Evolutionary conservation across 192 early-diverging fungal genomes (phyloP), one percentile per base, ranked within the genome.

Genomic region (Mortierella claussenii): DNA sequence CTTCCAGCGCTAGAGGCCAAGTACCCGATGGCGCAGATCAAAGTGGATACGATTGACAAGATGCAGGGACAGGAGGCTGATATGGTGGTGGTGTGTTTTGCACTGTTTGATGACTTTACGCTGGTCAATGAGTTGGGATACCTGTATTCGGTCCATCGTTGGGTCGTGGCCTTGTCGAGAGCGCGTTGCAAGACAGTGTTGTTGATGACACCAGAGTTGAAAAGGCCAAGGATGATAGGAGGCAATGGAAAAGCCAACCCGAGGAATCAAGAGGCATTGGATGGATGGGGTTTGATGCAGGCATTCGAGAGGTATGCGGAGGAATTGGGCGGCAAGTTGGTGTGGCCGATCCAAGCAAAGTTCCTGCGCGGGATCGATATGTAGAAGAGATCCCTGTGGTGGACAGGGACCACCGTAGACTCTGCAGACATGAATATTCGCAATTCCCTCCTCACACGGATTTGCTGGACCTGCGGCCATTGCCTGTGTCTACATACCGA

Each of bases 21-120:
- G 18, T 58, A 69, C 8, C 76, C 69, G 1, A 1, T 52, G n/a
- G 58, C 58, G 11, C 27, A 65, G 36, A 62, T 85, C 26, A 65
- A 79, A 27, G 68, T 85, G 1, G 79, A 86, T 49, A 86, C 84
- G 18, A 69, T 82, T 3, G 85, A 86, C 34, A 86, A 84, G 54
- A 81, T 86, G 79, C 85, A 86, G 51, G 85, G 85, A 1, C 80
- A 82, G 53, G 71, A 88, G 63, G 83, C 85, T 0, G 87, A 91
- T 31, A 37, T 91, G 11, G 86, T 91, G 23, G 70, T 91, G 15
- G 83, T 78, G 13, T 89, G 88, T 45, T 89, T 86, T 68, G 83
- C 76, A 3, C 79, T 88, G 36, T 62, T 82, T 47, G 63, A 73
- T 37, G 59, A 69, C 15, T 56, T 40, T 26, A 59, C 55, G 24